phyloP scores from a whole-genome alignment of 192 early-diverging fungal genomes.

The Umbelopsis vinacea region DNA sequence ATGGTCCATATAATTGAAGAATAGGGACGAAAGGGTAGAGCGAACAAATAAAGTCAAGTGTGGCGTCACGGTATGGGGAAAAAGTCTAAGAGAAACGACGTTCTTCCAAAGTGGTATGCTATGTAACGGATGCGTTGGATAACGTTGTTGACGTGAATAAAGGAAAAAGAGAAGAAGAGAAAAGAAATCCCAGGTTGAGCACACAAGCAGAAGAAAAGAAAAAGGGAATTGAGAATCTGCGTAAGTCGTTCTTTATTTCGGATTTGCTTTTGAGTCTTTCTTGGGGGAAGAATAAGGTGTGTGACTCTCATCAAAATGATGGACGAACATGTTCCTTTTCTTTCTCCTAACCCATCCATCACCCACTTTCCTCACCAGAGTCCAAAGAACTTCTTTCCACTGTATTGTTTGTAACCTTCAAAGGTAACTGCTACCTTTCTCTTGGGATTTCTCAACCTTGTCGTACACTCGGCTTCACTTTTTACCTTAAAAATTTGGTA shows the following conservation, averaged over 20 bases:
- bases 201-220: background rate
- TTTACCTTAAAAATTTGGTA: conserved; percentile 5
- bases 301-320: conserved; percentile 12
- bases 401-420: too few relatives aligned
- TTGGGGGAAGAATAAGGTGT: conserved; percentile 1
- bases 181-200: background rate
- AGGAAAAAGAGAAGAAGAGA: background rate
- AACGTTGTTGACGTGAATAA: background rate
- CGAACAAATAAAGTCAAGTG: background rate
- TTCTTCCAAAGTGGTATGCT: too few relatives aligned
- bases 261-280: conserved; percentile 18
- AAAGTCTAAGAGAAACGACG: too few relatives aligned
- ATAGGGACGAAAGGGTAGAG: background rate
- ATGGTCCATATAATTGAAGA: conserved; percentile 8
- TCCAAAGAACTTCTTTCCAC: too few relatives aligned
- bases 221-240: conserved; percentile 12
- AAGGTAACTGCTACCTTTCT: background rate
- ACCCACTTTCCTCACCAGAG: too few relatives aligned
- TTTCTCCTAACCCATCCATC: background rate
- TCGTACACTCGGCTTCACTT: conserved; percentile 11
- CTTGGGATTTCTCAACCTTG: background rate
- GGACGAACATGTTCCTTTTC: background rate
- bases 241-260: conserved; percentile 23
- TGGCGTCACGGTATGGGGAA: too few relatives aligned
- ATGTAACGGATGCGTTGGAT: too few relatives aligned